A percentile compares a stretch with the other conserved stretches of the same genome.
These are phyloP conservation scores for Ceriops tagal DNA, from an alignment of 345 rosid species.

Conservation along the genomic window DNA sequence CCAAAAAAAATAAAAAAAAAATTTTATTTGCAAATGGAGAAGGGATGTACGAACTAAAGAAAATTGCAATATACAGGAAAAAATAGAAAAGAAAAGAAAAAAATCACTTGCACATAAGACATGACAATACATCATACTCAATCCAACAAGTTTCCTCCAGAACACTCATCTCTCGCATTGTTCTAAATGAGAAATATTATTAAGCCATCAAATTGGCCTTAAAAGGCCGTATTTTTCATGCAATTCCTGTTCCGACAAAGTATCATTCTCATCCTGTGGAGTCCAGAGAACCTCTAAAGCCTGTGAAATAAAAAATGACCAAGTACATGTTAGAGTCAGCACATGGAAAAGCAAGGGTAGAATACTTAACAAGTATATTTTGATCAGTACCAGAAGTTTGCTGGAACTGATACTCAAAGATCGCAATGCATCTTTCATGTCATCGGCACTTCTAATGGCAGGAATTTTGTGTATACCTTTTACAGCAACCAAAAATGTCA, in stretches of 20 bases:
- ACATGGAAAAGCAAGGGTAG: neutral
- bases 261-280: slow-evolving; percentile 30
- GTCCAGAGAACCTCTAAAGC: slow-evolving; percentile 39
- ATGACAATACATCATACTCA: neutral
- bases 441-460: slow-evolving; percentile 8
- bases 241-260: slow-evolving; percentile 24
- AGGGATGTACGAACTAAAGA: too few species aligned
- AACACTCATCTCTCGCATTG: neutral
- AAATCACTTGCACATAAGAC: too few species aligned
- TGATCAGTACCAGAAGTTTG: slow-evolving; percentile 18
- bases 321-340: neutral
- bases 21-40: too few species aligned
- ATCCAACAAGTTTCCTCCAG: neutral
- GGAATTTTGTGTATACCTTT: slow-evolving; percentile 15
- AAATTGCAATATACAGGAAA: too few species aligned
- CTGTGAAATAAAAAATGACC: slow-evolving; percentile 1
- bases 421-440: slow-evolving; percentile 19
- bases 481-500: slow-evolving; percentile 17
- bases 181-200: neutral
- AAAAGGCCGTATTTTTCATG: slow-evolving; percentile 23
- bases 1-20: too few species aligned
- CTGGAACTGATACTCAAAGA: slow-evolving; percentile 11
- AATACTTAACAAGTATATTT: neutral
- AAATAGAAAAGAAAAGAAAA: too few species aligned
- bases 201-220: slow-evolving; percentile 7